These are phyloP conservation scores for Fomitopsis palustris DNA, from an alignment of 1,284 basidiomycete genomes.

Conservation along the genomic window DNA sequence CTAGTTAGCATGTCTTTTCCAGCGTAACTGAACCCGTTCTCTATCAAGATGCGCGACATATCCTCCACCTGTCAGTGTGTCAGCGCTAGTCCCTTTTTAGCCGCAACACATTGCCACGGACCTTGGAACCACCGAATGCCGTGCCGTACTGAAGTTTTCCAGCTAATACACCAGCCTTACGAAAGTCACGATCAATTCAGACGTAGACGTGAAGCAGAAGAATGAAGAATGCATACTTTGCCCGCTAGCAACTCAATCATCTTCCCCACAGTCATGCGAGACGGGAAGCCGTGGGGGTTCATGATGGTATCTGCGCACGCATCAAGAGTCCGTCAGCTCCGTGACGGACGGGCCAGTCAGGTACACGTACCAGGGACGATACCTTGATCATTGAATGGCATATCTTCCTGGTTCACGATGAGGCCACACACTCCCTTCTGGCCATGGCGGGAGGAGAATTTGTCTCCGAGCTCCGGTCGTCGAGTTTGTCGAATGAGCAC, in stretches of 20 bases:
- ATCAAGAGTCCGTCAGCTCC: slow-evolving; percentile 14
- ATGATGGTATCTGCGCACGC: slow-evolving; percentile 86
- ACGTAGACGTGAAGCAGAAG: slow-evolving; percentile 2
- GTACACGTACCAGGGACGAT: slow-evolving; percentile 75
- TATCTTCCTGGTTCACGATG: slow-evolving; percentile 97
- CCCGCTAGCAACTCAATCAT: slow-evolving; percentile 99
- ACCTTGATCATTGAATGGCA: slow-evolving; percentile 99
- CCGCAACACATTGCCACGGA: slow-evolving; percentile 19
- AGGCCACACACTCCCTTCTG: slow-evolving; percentile 99
- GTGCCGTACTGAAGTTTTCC: slow-evolving; percentile 93
- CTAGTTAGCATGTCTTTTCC: slow-evolving; percentile 99
- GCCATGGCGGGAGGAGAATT: slow-evolving; percentile 97
- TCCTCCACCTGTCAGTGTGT: slow-evolving; percentile 77
- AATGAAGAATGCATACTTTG: slow-evolving; percentile 53
- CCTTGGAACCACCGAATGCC: slow-evolving; percentile 96
- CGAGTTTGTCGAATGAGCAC: slow-evolving; percentile 98
- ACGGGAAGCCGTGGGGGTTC: slow-evolving; percentile 99
- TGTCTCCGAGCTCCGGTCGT: slow-evolving; percentile 95
- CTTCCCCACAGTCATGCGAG: slow-evolving; percentile 99
- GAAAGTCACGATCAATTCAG: slow-evolving; percentile 5
- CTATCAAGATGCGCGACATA: slow-evolving; percentile 94
- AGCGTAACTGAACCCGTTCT: slow-evolving; percentile 94
- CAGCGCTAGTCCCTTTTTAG: slow-evolving; percentile 2
- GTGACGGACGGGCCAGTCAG: neutral
- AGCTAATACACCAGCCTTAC: slow-evolving; percentile 80